phyloP scores from a whole-genome alignment of 2,329 filamentous ascomycete genomes.

The Arthrocladium fulminans region DNA sequence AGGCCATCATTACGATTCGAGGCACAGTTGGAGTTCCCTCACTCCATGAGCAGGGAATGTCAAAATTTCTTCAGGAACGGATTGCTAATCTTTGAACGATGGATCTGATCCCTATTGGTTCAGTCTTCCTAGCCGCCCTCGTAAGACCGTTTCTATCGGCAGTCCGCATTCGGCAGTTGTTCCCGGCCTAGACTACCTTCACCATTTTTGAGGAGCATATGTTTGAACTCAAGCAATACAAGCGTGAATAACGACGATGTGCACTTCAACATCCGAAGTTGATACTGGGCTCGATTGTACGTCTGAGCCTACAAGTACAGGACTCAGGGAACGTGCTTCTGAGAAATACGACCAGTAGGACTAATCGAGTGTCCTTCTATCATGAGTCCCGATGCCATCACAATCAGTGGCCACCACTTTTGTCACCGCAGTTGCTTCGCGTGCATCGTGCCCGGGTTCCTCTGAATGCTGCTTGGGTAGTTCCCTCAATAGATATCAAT shows the following conservation, averaged over 20 bases:
- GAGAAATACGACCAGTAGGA: too few species aligned
- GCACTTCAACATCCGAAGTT: too few species aligned
- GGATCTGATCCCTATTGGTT: background rate
- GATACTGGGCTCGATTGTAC: too few species aligned
- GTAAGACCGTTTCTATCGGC: background rate
- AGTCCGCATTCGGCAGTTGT: background rate
- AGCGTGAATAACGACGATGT: background rate
- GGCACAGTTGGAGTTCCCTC: background rate
- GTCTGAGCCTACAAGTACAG: too few species aligned
- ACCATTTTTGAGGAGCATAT: background rate
- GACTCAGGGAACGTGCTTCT: too few species aligned
- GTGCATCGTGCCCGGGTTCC: too few species aligned
- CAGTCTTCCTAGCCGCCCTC: background rate
- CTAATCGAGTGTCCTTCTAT: too few species aligned
- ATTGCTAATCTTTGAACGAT: conserved; percentile 3
- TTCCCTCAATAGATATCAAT: background rate
- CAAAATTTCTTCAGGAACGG: background rate
- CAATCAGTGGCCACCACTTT: too few species aligned
- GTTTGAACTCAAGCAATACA: background rate
- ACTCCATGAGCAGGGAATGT: background rate
- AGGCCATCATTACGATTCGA: background rate
- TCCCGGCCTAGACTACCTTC: background rate
- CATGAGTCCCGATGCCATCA: too few species aligned
- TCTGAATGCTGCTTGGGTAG: too few species aligned
- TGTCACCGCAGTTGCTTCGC: too few species aligned